Base-by-base conservation (phyloP, 2,329 filamentous ascomycete genomes). In the Microcyclosporella mali region DNA sequence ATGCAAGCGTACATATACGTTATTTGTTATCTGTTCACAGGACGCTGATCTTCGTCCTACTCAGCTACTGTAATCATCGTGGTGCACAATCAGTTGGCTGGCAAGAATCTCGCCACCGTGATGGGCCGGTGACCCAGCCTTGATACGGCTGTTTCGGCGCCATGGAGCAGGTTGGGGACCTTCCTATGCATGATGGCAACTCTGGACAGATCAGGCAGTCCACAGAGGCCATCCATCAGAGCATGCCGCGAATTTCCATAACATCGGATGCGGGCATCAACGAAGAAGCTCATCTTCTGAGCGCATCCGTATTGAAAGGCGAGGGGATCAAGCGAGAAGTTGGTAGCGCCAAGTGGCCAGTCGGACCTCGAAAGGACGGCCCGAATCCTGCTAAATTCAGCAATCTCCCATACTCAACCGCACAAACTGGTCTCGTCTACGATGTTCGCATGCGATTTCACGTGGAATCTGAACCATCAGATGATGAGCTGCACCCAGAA, bases 361-460 rank as follows among this genome's bases (percentile, higher is more conserved):
- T 59, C 7, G 43, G 50, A 15, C 45, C 46, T 14, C 43, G 51
- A 16, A 46, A 53, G 29, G 58, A 60, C 40, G 47, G 41, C 7
- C 59, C 59, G 2, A 50, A 51, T 18, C 57, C 55, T 15, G 47
- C 60, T 18, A 66, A 62, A 42, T 69, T 62, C 43, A 40, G 56
- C n/a, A 40, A 50, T 2, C 51, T 68, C 9, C 65, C 66, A 2
- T 66, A 69, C 43, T 53, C 60, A 3, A 63, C 62, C 0, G 53
- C 55, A 3, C 60, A 61, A 47, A 71, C 71, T 7, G 71, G 71
- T 0, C 58, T 74, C 2, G 69, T 74, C 53, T 98, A 97, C 62
- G 92, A 98, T 68, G 82, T 87, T 44, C 81, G 90, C 25, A 98
- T 98, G 92, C 88, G 92, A 47, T 84, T 94, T 47, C 92, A 98